These are phyloP conservation scores for Dioscorea dumetorum DNA, from an alignment of 106 monocot species.

Conservation along the genomic window DNA sequence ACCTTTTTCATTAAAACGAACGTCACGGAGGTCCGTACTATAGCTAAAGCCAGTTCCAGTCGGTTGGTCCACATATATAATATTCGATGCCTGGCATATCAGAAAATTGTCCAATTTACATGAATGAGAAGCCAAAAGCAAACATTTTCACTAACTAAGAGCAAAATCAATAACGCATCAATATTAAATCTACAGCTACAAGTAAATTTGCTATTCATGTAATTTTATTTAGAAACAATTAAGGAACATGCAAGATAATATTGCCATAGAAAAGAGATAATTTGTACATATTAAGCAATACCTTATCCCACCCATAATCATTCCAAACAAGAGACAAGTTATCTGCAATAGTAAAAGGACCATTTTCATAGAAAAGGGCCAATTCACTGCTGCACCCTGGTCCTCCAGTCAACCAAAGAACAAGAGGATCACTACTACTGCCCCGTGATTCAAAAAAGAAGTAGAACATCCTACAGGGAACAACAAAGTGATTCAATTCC, in stretches of 20 bases:
- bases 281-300: neutral
- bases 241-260: neutral
- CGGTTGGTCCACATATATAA: slow-evolving; percentile 46
- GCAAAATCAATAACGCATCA: neutral
- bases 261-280: neutral
- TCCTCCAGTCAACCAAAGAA: slow-evolving; percentile 61
- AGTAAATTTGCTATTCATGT: too few species aligned
- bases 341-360: slow-evolving; percentile 46
- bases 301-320: slow-evolving; percentile 66
- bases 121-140: neutral
- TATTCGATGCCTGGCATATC: slow-evolving; percentile 33
- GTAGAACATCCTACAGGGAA: slow-evolving; percentile 49
- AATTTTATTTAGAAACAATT: too few species aligned
- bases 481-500: neutral
- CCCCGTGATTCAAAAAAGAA: slow-evolving; percentile 57
- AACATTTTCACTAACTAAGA: neutral
- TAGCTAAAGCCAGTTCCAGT: slow-evolving; percentile 57
- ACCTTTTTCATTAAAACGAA: slow-evolving; percentile 38
- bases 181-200: neutral
- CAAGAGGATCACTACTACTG: slow-evolving; percentile 35
- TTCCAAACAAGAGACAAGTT: slow-evolving; percentile 64
- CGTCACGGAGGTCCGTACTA: slow-evolving; percentile 34
- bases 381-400: slow-evolving; percentile 64
- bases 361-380: slow-evolving; percentile 60
- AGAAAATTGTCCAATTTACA: too few species aligned